A percentile compares a stretch with the other conserved stretches of the same genome.
phyloP scores from a whole-genome alignment of 2,329 filamentous ascomycete genomes.

The Botrytis galanthina region DNA sequence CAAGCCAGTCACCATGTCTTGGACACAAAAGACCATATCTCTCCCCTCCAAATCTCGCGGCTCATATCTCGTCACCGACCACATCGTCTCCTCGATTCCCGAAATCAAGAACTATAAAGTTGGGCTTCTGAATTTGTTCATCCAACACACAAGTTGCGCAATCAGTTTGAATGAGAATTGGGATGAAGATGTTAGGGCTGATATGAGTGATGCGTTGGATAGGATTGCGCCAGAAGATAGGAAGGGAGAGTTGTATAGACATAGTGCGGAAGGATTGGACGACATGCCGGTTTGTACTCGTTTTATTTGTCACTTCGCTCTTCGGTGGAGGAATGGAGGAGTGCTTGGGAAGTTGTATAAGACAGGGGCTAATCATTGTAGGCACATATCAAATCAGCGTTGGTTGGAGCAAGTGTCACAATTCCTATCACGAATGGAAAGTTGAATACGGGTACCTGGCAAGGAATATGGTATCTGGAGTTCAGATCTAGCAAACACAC shows the following conservation, averaged over 20 bases:
- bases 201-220: conserved; percentile 90
- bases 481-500: conserved; percentile 76
- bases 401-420: conserved; percentile 84
- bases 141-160: conserved; percentile 93
- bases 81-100: conserved; percentile 67
- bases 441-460: conserved; percentile 71
- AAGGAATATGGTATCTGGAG: conserved; percentile 92
- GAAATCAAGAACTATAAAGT: conserved; percentile 82
- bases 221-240: conserved; percentile 81
- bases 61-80: conserved; percentile 84
- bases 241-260: conserved; percentile 75
- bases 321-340: too few species aligned
- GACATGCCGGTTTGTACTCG: conserved; percentile 76
- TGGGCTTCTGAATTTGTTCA: conserved; percentile 82
- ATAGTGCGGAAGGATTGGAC: conserved; percentile 83
- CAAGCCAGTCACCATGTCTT: conserved; percentile 53
- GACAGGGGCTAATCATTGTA: conserved; percentile 36
- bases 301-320: background rate
- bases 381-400: conserved; percentile 89
- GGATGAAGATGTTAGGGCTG: conserved; percentile 77
- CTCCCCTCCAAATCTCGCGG: conserved; percentile 76
- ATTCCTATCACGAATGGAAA: conserved; percentile 88
- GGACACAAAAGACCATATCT: conserved; percentile 81
- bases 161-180: conserved; percentile 92
- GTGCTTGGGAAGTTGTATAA: background rate